phyloP scores from a whole-genome alignment of 495 filamentous ascomycete species.

The Annulohypoxylon moriforme region DNA sequence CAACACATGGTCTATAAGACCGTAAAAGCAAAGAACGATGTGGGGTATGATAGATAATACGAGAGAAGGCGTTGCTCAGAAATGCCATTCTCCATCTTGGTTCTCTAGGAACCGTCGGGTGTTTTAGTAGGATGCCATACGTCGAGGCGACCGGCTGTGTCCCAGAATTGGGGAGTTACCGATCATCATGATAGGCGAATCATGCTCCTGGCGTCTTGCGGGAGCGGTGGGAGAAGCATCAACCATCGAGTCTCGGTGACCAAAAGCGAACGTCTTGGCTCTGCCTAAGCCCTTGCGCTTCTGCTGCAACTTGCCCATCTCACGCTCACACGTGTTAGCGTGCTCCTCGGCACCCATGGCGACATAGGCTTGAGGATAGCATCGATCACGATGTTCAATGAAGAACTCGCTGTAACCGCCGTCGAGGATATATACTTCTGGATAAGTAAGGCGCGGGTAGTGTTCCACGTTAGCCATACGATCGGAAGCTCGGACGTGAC shows the following conservation, averaged over 20 bases:
- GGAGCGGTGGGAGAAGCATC: slow-evolving; percentile 84
- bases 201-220: slow-evolving; percentile 58
- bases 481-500: slow-evolving; percentile 87
- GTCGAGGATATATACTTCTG: slow-evolving; percentile 95
- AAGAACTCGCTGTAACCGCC: slow-evolving; percentile 97
- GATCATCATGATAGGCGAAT: slow-evolving; percentile 61
- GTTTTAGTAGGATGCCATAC: slow-evolving; percentile 77
- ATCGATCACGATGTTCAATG: slow-evolving; percentile 76
- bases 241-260: slow-evolving; percentile 69
- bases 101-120: background rate
- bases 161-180: slow-evolving; percentile 63
- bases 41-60: background rate
- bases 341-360: slow-evolving; percentile 94
- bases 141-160: slow-evolving; percentile 67
- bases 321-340: slow-evolving; percentile 89
- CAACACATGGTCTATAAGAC: slow-evolving; percentile 23
- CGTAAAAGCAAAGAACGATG: slow-evolving; percentile 26
- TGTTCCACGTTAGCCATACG: slow-evolving; percentile 80
- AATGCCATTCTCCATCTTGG: slow-evolving; percentile 8
- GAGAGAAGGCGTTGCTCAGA: slow-evolving; percentile 2
- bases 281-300: slow-evolving; percentile 85
- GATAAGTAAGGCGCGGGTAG: slow-evolving; percentile 90
- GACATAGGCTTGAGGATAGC: slow-evolving; percentile 93
- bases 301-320: slow-evolving; percentile 83
- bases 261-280: slow-evolving; percentile 94